Percentiles rank a stretch among this genome's conserved stretches.
phyloP scores from a whole-genome alignment of 2,329 filamentous ascomycete species.

The Dichotomopilus funicola region DNA sequence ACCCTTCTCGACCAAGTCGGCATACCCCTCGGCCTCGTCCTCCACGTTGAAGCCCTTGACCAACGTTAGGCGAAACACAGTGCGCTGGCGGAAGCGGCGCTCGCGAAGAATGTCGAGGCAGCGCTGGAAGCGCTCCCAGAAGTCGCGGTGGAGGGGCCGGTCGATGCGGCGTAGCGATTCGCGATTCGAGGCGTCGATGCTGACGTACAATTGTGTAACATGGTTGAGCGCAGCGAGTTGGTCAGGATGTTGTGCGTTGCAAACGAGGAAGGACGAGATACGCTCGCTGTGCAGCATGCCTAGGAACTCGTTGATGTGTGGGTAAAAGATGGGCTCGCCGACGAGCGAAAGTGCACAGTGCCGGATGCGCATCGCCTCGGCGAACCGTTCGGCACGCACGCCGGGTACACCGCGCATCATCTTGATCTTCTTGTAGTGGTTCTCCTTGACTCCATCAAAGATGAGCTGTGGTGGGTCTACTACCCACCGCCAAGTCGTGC shows the following conservation, averaged over 20 bases:
- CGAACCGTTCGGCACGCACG: constrained; percentile 83
- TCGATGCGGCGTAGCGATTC: constrained; percentile 86
- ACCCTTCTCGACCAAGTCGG: constrained; percentile 76
- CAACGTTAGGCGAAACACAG: constrained; percentile 88
- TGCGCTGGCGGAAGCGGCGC: constrained; percentile 78
- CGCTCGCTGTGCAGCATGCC: constrained; percentile 74
- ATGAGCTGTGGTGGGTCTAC: constrained; percentile 87
- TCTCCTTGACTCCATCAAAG: constrained; percentile 81
- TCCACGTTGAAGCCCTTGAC: constrained; percentile 98
- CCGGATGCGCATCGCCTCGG: constrained; percentile 85
- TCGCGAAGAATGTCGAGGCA: constrained; percentile 85
- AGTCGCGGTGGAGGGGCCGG: constrained; percentile 86
- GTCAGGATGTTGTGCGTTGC: constrained; percentile 93
- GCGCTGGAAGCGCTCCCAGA: constrained; percentile 90
- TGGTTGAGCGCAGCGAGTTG: constrained; percentile 75
- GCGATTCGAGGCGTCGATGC: constrained; percentile 87
- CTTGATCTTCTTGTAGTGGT: constrained; percentile 96
- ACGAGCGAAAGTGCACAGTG: constrained; percentile 91
- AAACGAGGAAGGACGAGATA: constrained; percentile 92
- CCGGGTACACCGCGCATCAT: constrained; percentile 93
- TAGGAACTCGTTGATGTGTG: constrained; percentile 90
- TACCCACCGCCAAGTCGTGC: constrained; percentile 94
- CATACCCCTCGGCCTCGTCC: constrained; percentile 86
- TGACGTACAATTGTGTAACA: constrained; percentile 93
- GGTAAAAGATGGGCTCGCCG: constrained; percentile 98